Evolutionary conservation across 805 yeast genomes (phyloP).

Genomic region (Cyberlindnera mycetangii): DNA sequence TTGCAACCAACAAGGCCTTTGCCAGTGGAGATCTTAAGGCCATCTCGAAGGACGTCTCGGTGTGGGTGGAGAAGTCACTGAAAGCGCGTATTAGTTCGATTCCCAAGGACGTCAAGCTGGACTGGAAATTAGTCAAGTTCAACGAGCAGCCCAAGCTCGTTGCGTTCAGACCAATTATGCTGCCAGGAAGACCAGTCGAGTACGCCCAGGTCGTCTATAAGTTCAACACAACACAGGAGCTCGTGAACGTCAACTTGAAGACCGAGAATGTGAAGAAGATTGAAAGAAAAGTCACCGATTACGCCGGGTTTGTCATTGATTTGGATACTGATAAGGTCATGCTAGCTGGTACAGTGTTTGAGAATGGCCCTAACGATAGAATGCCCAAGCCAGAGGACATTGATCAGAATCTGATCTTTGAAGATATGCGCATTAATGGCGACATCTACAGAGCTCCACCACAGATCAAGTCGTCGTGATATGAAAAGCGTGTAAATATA

Average conservation of each 20-base stretch:
- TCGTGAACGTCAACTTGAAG: constrained; percentile 45
- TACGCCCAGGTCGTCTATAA: constrained; percentile 60
- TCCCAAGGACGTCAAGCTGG: constrained; percentile 57
- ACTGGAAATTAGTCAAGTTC: constrained; percentile 76
- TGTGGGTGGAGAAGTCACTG: constrained; percentile 64
- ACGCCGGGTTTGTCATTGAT: constrained; percentile 59
- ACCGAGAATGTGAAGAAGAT: constrained; percentile 44
- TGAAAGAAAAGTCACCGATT: constrained; percentile 56
- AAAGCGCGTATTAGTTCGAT: constrained; percentile 47
- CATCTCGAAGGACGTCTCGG: constrained; percentile 44
- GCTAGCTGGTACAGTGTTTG: constrained; percentile 67
- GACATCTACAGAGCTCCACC: constrained; percentile 33
- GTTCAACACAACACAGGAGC: constrained; percentile 59
- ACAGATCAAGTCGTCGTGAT: constrained; percentile 9
- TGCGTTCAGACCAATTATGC: constrained; percentile 63
- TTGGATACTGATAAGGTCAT: constrained; percentile 54
- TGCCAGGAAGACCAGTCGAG: constrained; percentile 51
- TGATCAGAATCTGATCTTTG: constrained; percentile 26
- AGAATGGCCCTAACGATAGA: constrained; percentile 44
- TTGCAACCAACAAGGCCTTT: constrained; percentile 78
- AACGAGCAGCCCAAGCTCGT: constrained; percentile 70
- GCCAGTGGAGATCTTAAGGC: constrained; percentile 53
- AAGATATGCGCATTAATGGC: constrained; percentile 33
- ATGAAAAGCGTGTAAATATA: neutral
- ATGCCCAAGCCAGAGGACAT: constrained; percentile 32